A percentile compares a stretch with the other conserved stretches of the same genome.
These are phyloP conservation scores for Globisporangium parvum DNA, from an alignment of 352 stramenopile genomes.

Conservation along the genomic window DNA sequence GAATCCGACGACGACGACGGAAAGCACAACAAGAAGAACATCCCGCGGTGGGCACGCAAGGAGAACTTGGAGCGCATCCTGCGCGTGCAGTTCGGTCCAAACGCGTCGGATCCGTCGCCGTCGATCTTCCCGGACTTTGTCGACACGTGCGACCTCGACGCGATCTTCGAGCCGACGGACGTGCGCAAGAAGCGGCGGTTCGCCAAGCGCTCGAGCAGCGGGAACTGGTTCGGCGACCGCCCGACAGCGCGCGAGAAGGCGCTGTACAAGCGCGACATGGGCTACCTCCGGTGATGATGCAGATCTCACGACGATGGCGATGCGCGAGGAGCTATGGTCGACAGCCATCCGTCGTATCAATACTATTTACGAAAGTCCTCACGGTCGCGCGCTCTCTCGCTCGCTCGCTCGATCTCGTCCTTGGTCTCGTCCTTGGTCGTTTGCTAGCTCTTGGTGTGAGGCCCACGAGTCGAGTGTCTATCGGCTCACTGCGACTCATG, in stretches of 20 bases:
- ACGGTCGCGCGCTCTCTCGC: too few species aligned
- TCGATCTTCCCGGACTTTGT: constrained; percentile 82
- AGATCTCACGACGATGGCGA: too few species aligned
- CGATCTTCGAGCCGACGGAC: constrained; percentile 76
- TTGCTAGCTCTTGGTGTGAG: too few species aligned
- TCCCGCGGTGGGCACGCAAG: constrained; percentile 71
- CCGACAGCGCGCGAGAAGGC: constrained; percentile 72
- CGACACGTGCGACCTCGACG: constrained; percentile 76
- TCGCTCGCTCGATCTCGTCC: too few species aligned
- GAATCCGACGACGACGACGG: constrained; percentile 28
- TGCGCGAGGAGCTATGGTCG: too few species aligned
- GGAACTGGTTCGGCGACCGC: constrained; percentile 80
- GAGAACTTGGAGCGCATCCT: constrained; percentile 70
- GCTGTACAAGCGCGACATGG: constrained; percentile 82
- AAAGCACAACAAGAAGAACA: constrained; percentile 60
- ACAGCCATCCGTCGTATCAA: too few species aligned
- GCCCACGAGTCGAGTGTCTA: too few species aligned
- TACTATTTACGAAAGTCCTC: too few species aligned
- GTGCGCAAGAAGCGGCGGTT: constrained; percentile 77
- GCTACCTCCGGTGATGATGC: constrained; percentile 59
- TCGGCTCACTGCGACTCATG: background rate
- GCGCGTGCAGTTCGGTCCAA: constrained; percentile 63
- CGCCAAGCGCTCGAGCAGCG: constrained; percentile 68
- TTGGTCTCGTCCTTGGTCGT: too few species aligned
- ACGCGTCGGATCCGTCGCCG: constrained; percentile 68